Percentiles rank a stretch among this genome's conserved stretches.
Evolutionary conservation across 495 filamentous ascomycete species (phyloP).

Genomic region (Neurospora intermedia): DNA sequence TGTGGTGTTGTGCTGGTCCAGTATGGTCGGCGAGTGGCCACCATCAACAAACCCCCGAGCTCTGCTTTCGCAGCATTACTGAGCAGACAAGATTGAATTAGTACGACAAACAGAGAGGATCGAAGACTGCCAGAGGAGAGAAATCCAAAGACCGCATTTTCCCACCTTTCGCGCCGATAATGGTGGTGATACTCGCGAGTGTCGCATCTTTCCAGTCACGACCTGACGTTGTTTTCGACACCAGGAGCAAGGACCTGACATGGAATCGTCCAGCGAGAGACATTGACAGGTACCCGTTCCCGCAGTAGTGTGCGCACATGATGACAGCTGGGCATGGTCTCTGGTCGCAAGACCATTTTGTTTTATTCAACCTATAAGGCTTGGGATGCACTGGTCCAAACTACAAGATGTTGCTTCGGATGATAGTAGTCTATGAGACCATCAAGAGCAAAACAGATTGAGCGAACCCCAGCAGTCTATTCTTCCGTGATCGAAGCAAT

Average conservation of each 20-base stretch:
- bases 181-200: not conserved
- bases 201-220: not conserved
- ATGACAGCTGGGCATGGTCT: not conserved
- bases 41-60: not conserved
- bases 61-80: not conserved
- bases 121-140: not conserved
- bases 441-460: not conserved
- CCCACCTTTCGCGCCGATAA: not conserved
- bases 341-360: not conserved
- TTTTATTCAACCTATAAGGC: not conserved
- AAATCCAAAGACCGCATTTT: not conserved
- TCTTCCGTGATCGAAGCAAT: not conserved
- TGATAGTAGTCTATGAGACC: not conserved
- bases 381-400: not conserved
- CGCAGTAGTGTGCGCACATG: not conserved
- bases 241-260: not conserved
- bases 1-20: not conserved
- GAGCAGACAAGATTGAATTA: not conserved
- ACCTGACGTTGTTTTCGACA: not conserved
- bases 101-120: not conserved
- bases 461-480: not conserved
- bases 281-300: no score
- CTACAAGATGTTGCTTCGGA: not conserved
- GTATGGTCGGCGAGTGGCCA: not conserved
- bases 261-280: not conserved